These are phyloP conservation scores for Cercospora sp. DNA, from an alignment of 2,329 filamentous ascomycete genomes.

Conservation along the genomic window DNA sequence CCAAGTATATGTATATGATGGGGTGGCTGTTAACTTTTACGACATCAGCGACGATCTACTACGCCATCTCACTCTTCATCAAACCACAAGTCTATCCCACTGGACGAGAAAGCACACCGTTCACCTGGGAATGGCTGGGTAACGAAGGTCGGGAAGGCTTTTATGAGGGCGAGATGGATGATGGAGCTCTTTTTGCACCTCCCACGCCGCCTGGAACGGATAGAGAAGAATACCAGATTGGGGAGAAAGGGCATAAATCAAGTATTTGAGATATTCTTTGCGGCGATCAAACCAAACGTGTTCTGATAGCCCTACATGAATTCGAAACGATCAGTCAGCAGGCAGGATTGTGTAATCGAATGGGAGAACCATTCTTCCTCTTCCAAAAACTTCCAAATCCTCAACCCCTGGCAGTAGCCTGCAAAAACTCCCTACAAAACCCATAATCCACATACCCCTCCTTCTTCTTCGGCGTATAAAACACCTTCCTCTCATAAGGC, in stretches of 20 bases:
- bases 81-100: not conserved
- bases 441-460: slow-evolving; percentile 43
- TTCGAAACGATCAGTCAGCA: too few species aligned
- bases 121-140: not conserved
- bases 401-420: not conserved
- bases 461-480: slow-evolving; percentile 44
- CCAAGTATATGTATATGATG: slow-evolving; percentile 50
- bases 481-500: slow-evolving; percentile 47
- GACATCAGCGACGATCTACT: slow-evolving; percentile 57
- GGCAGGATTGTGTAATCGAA: too few species aligned
- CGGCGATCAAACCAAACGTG: too few species aligned
- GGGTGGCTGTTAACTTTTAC: slow-evolving; percentile 65
- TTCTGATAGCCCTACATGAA: too few species aligned
- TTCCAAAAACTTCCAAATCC: too few species aligned
- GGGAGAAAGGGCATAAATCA: not conserved
- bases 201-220: not conserved
- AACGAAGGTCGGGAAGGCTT: slow-evolving; percentile 4
- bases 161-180: not conserved
- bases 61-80: slow-evolving; percentile 9
- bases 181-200: not conserved
- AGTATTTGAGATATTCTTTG: not conserved
- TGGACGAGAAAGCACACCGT: not conserved
- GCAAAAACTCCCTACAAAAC: not conserved
- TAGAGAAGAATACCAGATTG: not conserved
- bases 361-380: too few species aligned